Conservation (phyloP, 805 yeast species). For the Cyberlindnera euphorbiae region DNA sequence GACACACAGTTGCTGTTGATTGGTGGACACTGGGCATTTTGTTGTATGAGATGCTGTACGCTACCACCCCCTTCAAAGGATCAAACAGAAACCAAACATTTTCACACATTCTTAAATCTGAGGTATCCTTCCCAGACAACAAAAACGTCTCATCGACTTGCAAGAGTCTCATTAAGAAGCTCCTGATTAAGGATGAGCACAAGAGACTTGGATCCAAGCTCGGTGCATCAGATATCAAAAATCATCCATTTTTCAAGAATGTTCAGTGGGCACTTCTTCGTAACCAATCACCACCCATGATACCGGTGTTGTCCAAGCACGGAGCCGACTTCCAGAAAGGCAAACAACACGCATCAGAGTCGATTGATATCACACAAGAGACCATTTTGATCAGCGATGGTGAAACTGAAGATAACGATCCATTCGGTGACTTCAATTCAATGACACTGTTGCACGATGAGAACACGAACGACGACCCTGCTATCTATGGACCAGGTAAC, state of each 20-base stretch:
- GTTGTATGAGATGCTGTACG: constrained; percentile 90
- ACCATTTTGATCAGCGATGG: constrained; percentile 21
- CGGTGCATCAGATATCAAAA: constrained; percentile 93
- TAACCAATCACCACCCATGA: constrained; percentile 92
- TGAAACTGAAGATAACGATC: constrained; percentile 43
- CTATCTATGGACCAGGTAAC: constrained; percentile 42
- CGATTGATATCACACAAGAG: constrained; percentile 28
- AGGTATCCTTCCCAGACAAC: constrained; percentile 71
- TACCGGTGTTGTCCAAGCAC: constrained; percentile 66
- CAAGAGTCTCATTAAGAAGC: constrained; percentile 71
- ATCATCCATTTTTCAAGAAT: constrained; percentile 84
- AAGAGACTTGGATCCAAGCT: constrained; percentile 86
- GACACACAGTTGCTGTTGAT: constrained; percentile 96
- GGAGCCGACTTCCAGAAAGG: constrained; percentile 46
- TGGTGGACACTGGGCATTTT: constrained; percentile 99
- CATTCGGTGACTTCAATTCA: constrained; percentile 80
- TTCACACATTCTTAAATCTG: constrained; percentile 78
- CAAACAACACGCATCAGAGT: constrained; percentile 18
- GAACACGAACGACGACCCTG: constrained; percentile 39
- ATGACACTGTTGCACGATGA: constrained; percentile 80
- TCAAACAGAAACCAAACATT: constrained; percentile 84
- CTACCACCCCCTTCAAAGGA: constrained; percentile 96
- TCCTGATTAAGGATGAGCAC: constrained; percentile 82
- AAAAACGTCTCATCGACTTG: constrained; percentile 69
- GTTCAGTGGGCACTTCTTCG: constrained; percentile 94